Conservation (phyloP, 225 moss, liverwort and hornwort species). For the Lunularia cruciata region DNA sequence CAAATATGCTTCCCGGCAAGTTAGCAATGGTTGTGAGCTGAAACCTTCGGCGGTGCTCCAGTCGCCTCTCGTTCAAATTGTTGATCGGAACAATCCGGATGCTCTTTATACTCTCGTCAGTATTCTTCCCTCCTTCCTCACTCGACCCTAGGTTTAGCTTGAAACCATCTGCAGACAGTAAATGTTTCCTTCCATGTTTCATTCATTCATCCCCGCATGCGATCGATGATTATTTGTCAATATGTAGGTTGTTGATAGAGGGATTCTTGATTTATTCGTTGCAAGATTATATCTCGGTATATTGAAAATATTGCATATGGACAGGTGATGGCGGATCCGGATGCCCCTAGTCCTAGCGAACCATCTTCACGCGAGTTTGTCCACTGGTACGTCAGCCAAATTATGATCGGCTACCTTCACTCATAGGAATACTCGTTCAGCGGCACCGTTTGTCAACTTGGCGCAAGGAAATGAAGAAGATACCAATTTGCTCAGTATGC, state of each 20-base stretch:
- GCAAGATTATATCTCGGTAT: not conserved
- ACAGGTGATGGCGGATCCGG: slow-evolving; percentile 95
- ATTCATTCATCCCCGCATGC: not conserved
- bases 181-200: no score
- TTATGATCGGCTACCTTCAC: no score
- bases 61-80: slow-evolving; percentile 67
- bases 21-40: slow-evolving; percentile 94
- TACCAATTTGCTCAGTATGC: no score
- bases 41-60: slow-evolving; percentile 79
- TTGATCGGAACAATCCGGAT: slow-evolving; percentile 47
- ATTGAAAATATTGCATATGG: no score
- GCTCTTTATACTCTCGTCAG: slow-evolving; percentile 75
- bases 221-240: no score
- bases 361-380: slow-evolving; percentile 80
- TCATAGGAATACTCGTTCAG: no score
- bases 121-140: slow-evolving; percentile 17
- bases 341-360: slow-evolving; percentile 96
- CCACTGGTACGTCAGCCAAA: slow-evolving; percentile 63
- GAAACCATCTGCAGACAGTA: no score
- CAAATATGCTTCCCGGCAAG: slow-evolving; percentile 69
- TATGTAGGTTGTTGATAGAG: not conserved
- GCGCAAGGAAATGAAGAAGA: no score
- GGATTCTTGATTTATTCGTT: not conserved
- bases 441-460: no score
- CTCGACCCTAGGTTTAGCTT: not conserved